Conservation (phyloP, 1,284 basidiomycete genomes). For the Papiliotrema nemorosa region DNA sequence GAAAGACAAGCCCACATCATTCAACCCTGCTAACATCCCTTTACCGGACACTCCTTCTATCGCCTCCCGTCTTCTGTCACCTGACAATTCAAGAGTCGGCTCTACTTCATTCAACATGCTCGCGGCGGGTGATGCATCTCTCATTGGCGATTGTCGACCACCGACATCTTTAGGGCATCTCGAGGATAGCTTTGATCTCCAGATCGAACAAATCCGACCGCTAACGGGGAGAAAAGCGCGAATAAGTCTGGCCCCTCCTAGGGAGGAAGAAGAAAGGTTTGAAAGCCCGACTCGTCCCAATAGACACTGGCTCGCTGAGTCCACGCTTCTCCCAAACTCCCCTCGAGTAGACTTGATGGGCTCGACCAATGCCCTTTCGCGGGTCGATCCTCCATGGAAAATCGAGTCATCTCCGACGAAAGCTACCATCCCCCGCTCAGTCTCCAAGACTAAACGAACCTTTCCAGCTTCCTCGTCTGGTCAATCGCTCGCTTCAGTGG, state of each 20-base stretch:
- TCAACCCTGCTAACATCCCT: not conserved
- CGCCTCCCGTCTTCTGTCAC: not conserved
- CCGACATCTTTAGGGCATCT: not conserved
- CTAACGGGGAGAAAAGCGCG: not conserved
- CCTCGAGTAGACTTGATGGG: conserved; percentile 3
- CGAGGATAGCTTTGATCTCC: conserved; percentile 11
- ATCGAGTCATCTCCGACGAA: not conserved
- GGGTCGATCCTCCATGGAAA: conserved; percentile 12
- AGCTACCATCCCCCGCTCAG: not conserved
- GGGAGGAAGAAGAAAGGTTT: not conserved
- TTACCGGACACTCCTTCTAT: conserved; percentile 1
- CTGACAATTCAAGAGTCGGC: not conserved
- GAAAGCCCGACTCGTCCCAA: not conserved
- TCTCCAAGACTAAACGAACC: conserved; percentile 11
- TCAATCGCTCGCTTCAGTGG: conserved; percentile 20
- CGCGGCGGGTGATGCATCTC: conserved; percentile 1
- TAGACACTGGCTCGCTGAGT: not conserved
- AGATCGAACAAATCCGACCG: conserved; percentile 7
- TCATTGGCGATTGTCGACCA: conserved; percentile 8
- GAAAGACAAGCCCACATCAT: not conserved
- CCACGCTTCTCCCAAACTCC: not conserved
- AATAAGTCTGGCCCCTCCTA: not conserved
- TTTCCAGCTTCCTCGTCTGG: conserved; percentile 30
- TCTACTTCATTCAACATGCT: conserved; percentile 5
- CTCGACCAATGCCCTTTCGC: conserved; percentile 11